Conservation (phyloP, 495 filamentous ascomycete genomes). For the Lindgomyces ingoldianus region DNA sequence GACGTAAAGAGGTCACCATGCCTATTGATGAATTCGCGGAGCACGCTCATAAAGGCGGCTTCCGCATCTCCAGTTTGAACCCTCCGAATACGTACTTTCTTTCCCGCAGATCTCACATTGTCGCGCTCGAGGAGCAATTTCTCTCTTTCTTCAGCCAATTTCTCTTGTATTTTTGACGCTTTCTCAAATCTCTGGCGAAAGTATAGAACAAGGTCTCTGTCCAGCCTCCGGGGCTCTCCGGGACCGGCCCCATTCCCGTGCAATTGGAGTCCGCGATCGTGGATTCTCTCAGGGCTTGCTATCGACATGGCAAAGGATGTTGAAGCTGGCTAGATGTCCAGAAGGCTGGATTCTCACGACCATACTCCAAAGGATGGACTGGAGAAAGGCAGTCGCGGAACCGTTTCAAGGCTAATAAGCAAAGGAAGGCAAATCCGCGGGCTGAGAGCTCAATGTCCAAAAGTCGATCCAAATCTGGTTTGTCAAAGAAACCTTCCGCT, state of each 20-base stretch:
- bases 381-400: neutral
- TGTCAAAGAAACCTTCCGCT: neutral
- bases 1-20: neutral
- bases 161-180: neutral
- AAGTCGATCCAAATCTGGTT: neutral
- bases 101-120: neutral
- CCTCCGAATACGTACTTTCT: neutral
- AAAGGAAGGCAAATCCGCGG: neutral
- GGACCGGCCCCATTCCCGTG: neutral
- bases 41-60: neutral
- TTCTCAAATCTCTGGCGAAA: neutral
- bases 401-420: neutral
- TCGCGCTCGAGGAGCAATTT: conserved; percentile 1
- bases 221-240: neutral
- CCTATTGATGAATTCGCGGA: conserved; percentile 1
- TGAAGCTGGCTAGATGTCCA: too few species aligned
- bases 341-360: neutral
- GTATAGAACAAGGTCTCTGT: neutral
- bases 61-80: conserved; percentile 4
- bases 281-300: neutral
- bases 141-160: neutral
- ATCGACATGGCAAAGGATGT: neutral
- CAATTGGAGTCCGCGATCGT: neutral
- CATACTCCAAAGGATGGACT: neutral
- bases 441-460: neutral